Conservation (phyloP, 495 filamentous ascomycete genomes). For the Xylaria bambusicola region DNA sequence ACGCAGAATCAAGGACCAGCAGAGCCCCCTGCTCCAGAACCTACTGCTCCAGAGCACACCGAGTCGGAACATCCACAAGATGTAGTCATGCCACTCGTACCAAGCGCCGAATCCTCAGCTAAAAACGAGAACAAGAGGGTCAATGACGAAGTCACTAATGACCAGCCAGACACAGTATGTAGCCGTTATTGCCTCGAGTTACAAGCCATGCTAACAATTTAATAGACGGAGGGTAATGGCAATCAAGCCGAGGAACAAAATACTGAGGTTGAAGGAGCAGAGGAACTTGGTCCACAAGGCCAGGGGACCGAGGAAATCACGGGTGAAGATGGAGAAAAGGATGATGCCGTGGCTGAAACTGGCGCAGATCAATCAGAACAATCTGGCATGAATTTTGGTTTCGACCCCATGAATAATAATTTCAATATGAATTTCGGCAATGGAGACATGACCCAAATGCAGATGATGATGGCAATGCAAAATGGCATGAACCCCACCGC, state of each 20-base stretch:
- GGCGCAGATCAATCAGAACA: constrained; percentile 36
- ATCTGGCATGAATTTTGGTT: constrained; percentile 42
- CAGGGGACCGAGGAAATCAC: constrained; percentile 32
- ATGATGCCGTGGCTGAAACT: constrained; percentile 32
- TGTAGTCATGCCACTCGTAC: background rate
- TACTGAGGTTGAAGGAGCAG: constrained; percentile 20
- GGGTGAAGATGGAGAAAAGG: constrained; percentile 31
- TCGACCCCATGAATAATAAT: constrained; percentile 52
- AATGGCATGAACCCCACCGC: constrained; percentile 67
- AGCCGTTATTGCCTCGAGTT: background rate
- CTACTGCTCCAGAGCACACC: constrained; percentile 16
- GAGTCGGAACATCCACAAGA: constrained; percentile 12
- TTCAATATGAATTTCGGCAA: constrained; percentile 70
- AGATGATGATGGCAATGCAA: constrained; percentile 71
- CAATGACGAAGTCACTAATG: constrained; percentile 7
- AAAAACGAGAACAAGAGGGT: constrained; percentile 17
- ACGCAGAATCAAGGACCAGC: constrained; percentile 27
- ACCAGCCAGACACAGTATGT: constrained; percentile 22
- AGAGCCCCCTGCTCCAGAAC: constrained; percentile 23
- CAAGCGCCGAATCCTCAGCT: constrained; percentile 1
- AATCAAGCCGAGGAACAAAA: constrained; percentile 29
- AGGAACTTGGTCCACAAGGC: constrained; percentile 22
- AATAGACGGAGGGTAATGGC: constrained; percentile 11
- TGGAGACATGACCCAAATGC: constrained; percentile 72
- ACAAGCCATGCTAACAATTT: background rate